Conservation (phyloP, 2,329 filamentous ascomycete species). For the Berkeleyomyces rouxiae region DNA sequence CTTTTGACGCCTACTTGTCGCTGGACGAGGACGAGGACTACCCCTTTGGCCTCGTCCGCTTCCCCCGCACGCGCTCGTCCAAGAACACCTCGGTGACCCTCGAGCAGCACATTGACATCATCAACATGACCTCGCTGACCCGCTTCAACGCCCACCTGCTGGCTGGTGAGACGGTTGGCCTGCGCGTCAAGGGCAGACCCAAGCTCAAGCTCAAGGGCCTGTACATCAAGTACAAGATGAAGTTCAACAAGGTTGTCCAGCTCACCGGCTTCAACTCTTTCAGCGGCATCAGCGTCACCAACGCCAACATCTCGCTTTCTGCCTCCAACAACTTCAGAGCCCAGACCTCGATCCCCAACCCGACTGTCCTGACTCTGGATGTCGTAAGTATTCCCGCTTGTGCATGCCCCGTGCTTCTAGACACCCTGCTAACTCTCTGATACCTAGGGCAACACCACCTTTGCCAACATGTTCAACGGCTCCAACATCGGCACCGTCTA, state of each 20-base stretch:
- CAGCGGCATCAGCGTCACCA: conserved; percentile 33
- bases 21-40: conserved; percentile 32
- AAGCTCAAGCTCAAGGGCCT: conserved; percentile 34
- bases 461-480: conserved; percentile 39
- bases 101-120: conserved; percentile 31
- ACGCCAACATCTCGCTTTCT: conserved; percentile 30
- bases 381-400: conserved; percentile 30
- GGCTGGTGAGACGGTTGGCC: conserved; percentile 30
- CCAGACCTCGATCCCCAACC: conserved; percentile 44
- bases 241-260: conserved; percentile 38
- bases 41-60: conserved; percentile 33
- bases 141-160: conserved; percentile 39
- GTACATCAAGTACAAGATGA: conserved; percentile 29
- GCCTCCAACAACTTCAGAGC: conserved; percentile 38
- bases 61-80: conserved; percentile 34
- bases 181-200: conserved; percentile 37
- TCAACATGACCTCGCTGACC: conserved; percentile 32
- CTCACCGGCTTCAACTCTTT: conserved; percentile 33
- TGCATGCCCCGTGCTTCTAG: background rate
- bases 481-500: conserved; percentile 36
- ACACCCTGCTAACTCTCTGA: background rate
- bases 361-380: conserved; percentile 44
- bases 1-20: conserved; percentile 38
- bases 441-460: conserved; percentile 43
- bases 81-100: conserved; percentile 35